Conservation (phyloP, 768 basidiomycete species). For the Rhodocollybia butyracea region DNA sequence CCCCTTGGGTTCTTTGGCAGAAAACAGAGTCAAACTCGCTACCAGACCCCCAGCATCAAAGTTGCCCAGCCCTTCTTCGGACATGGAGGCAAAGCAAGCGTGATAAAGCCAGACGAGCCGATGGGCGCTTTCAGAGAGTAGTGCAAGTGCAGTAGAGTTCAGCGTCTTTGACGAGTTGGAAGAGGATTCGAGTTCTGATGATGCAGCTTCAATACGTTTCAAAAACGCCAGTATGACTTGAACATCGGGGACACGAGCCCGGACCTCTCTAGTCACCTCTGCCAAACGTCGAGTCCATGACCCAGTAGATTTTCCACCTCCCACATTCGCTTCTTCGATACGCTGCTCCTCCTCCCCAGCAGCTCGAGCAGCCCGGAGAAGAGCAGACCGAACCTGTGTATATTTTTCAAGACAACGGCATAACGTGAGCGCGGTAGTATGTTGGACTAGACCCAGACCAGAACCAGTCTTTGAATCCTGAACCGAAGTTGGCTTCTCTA, state of each 20-base stretch:
- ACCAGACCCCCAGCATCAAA: neutral
- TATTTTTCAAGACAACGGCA: conserved; percentile 76
- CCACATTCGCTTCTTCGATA: neutral
- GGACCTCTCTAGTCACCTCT: conserved; percentile 75
- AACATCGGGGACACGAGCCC: conserved; percentile 80
- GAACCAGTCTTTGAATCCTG: conserved; percentile 36
- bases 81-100: conserved; percentile 39
- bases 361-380: conserved; percentile 45
- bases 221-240: conserved; percentile 83
- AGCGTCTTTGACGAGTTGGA: conserved; percentile 10
- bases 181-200: neutral
- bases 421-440: conserved; percentile 77
- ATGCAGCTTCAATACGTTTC: conserved; percentile 35
- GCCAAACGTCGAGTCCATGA: conserved; percentile 65
- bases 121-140: conserved; percentile 80
- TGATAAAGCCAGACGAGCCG: conserved; percentile 87
- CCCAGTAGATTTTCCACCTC: conserved; percentile 34
- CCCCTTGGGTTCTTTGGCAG: neutral
- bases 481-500: neutral
- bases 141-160: conserved; percentile 40
- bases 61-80: neutral
- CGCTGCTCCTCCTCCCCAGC: conserved; percentile 54
- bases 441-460: conserved; percentile 64
- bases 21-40: neutral
- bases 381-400: conserved; percentile 43